Base-by-base conservation (phyloP, 768 basidiomycete genomes). In the Kwoniella sp. region DNA sequence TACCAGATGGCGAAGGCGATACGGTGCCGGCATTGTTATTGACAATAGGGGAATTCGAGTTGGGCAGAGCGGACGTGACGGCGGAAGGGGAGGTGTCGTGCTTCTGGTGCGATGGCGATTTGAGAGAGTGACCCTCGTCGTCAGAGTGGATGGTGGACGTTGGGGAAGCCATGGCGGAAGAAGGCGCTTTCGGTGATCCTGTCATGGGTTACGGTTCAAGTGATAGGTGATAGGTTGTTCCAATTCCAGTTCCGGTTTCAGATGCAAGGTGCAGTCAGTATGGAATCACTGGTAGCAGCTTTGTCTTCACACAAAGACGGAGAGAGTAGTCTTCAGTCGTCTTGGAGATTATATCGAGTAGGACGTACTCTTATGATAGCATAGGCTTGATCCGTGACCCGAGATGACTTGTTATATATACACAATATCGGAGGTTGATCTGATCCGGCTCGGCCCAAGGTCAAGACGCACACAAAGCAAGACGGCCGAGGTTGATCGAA, bases 131-230 rank as follows among this genome's bases (percentile, higher is more conserved):
- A 23, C 15, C 51, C 23, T 62, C 60, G 17, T 15, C 29, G 5
- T 38, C 47, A 0, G 66, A 57, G 25, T 61, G 54, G n/a, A 68
- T 25, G 26, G 67, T 68, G 9, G 67, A 26, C 3, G 67, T 63
- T 11, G 67, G 53, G 23, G 67, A 63, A 22, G 67, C 45, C 62
- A 68, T 63, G 23, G 48, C 55, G 45, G 58, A 56, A 17, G 41
- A 45, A 45, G 41, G 41, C 17, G 41, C 41, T 45, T 20, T 45
- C 41, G 41, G 9, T 17, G 41, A 45, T 45, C 41, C 41, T 45
- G 41, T 45, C 41, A 45, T 45, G 41, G 17, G 15, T 45, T 8
- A n/a, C n/a, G n/a, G n/a, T n/a, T n/a, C n/a, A n/a, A n/a, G n/a
- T n/a, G n/a, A n/a, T n/a, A 45, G 41, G 41, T 9, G 20, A 20